Evolutionary conservation across 208 protist genomes (phyloP).

Genomic region (Trypanosoma melophagium): DNA sequence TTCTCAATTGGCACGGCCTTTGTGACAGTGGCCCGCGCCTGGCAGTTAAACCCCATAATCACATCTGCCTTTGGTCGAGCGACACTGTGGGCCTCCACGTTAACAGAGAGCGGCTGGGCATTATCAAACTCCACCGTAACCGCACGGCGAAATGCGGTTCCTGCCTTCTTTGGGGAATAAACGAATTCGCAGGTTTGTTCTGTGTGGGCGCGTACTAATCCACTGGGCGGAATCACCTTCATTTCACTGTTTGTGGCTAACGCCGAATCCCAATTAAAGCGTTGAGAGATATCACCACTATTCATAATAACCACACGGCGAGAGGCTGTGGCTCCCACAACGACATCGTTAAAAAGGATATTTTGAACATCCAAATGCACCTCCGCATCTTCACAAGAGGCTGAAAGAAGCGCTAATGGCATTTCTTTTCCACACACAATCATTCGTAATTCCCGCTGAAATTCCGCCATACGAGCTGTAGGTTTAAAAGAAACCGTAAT

Average conservation of each 20-base stretch:
- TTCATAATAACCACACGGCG: conserved; percentile 92
- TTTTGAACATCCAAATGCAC: conserved; percentile 91
- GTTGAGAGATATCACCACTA: conserved; percentile 93
- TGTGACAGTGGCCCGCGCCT: conserved; percentile 67
- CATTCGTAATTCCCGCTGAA: conserved; percentile 88
- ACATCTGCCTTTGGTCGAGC: conserved; percentile 63
- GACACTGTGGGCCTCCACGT: conserved; percentile 83
- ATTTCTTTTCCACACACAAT: conserved; percentile 82
- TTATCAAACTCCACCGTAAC: conserved; percentile 84
- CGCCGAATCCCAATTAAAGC: conserved; percentile 84
- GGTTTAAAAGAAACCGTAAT: conserved; percentile 85
- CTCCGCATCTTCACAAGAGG: conserved; percentile 93
- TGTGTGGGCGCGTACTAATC: conserved; percentile 85
- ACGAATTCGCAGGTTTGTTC: conserved; percentile 89
- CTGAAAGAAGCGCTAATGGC: conserved; percentile 86
- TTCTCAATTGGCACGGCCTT: conserved; percentile 87
- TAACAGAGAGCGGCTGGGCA: conserved; percentile 65
- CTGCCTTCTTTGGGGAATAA: conserved; percentile 75
- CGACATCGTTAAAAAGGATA: conserved; percentile 92
- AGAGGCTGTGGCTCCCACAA: conserved; percentile 71
- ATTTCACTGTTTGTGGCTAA: conserved; percentile 57
- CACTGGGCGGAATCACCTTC: conserved; percentile 71
- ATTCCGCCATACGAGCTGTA: conserved; percentile 80
- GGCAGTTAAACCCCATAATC: conserved; percentile 76
- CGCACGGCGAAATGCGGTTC: conserved; percentile 32